These are phyloP conservation scores for Calonectria honghensis DNA, from an alignment of 2,329 filamentous ascomycete genomes.

Conservation along the genomic window DNA sequence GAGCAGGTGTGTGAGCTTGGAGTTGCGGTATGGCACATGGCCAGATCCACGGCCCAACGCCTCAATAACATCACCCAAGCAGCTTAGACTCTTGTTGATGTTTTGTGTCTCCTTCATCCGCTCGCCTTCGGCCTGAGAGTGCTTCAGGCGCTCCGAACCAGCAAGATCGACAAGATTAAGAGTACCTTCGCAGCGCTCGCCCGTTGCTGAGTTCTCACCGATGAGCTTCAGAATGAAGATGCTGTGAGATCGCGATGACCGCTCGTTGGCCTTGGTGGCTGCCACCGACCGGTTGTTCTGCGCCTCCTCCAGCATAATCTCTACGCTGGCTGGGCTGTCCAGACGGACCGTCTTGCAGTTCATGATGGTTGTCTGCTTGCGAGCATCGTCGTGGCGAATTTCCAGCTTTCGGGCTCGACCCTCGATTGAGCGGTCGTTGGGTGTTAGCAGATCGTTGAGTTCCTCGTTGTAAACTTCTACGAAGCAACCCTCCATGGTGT, in stretches of 20 bases:
- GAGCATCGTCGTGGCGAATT: constrained; percentile 88
- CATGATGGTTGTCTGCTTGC: constrained; percentile 87
- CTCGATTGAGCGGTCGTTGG: constrained; percentile 76
- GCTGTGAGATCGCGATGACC: constrained; percentile 94
- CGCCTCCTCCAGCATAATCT: constrained; percentile 86
- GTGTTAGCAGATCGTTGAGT: constrained; percentile 87
- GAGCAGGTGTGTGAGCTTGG: constrained; percentile 95
- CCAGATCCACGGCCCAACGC: constrained; percentile 89
- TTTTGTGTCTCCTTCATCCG: constrained; percentile 95
- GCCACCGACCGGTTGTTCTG: constrained; percentile 92
- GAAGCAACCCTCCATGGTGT: constrained; percentile 95
- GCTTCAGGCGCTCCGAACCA: constrained; percentile 91
- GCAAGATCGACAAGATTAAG: constrained; percentile 97
- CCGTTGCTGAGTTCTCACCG: constrained; percentile 83
- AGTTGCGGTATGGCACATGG: constrained; percentile 96
- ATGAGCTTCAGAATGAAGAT: constrained; percentile 93
- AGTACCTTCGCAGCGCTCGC: constrained; percentile 91
- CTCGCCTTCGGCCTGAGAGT: constrained; percentile 90
- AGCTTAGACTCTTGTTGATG: constrained; percentile 96
- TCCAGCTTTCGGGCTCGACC: constrained; percentile 88
- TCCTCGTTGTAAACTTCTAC: constrained; percentile 99
- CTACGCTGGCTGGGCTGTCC: constrained; percentile 86
- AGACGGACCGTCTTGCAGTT: constrained; percentile 86
- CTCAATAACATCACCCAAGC: constrained; percentile 94
- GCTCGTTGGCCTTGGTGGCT: constrained; percentile 97